Percentiles rank a stretch among this genome's conserved stretches.
Evolutionary conservation across 768 basidiomycete genomes (phyloP).

Genomic region (Tephrocybe sp.): DNA sequence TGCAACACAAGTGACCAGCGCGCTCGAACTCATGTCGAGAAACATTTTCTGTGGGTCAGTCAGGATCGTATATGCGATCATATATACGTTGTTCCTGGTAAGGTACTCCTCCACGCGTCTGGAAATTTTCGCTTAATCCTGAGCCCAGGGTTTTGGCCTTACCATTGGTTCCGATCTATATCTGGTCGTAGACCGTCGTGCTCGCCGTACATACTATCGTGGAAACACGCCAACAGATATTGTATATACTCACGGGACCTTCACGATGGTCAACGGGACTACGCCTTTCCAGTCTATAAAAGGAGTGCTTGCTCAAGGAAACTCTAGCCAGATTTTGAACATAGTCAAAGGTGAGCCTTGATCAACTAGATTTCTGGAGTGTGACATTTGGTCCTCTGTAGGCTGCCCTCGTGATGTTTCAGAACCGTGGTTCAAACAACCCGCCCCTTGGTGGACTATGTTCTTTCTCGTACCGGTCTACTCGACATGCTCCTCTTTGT

Average conservation of each 20-base stretch:
- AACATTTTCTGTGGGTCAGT: conserved; percentile 83
- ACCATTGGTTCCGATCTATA: conserved; percentile 84
- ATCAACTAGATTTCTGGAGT: background rate
- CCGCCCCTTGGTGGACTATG: conserved; percentile 81
- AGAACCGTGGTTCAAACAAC: conserved; percentile 79
- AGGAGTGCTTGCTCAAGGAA: conserved; percentile 49
- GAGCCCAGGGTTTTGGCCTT: conserved; percentile 76
- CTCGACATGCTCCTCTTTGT: conserved; percentile 70
- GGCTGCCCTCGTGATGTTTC: conserved; percentile 73
- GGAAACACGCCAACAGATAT: conserved; percentile 38
- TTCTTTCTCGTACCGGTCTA: conserved; percentile 77
- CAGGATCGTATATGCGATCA: conserved; percentile 82
- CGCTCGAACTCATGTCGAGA: conserved; percentile 78
- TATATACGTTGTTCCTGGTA: conserved; percentile 82
- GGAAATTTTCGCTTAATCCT: background rate
- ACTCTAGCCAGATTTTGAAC: conserved; percentile 37
- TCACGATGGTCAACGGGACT: conserved; percentile 49
- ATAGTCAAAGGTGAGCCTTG: conserved; percentile 46
- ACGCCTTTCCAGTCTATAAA: conserved; percentile 30
- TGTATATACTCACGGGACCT: conserved; percentile 54
- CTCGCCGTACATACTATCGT: conserved; percentile 50
- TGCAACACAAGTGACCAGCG: conserved; percentile 58
- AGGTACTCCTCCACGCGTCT: conserved; percentile 14
- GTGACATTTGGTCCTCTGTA: conserved; percentile 29
- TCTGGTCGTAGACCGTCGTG: conserved; percentile 64